A percentile compares a stretch with the other conserved stretches of the same genome.
These are phyloP conservation scores for Corymbia citriodora DNA, from an alignment of 441 rosid genomes.

Conservation along the genomic window DNA sequence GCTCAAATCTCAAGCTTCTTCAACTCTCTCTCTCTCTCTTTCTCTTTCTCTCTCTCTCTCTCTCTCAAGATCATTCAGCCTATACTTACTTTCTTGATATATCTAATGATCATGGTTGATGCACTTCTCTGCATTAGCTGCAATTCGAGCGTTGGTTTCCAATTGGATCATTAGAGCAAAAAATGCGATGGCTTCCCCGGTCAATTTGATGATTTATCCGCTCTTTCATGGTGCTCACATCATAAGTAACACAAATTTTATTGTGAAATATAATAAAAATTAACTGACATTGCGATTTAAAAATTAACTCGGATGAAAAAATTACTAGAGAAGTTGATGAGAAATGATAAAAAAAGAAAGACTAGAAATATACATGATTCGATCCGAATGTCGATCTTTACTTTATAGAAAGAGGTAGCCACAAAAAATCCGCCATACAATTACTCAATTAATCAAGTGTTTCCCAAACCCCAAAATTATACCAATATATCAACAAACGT, in stretches of 20 bases:
- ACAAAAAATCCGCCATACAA: neutral
- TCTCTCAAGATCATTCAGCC: too few relatives aligned
- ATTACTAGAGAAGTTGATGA: neutral
- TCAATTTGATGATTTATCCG: neutral
- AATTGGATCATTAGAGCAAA: neutral
- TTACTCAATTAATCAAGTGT: neutral
- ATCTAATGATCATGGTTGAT: neutral
- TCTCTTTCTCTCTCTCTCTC: too few relatives aligned
- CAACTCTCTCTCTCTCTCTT: neutral
- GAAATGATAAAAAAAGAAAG: neutral
- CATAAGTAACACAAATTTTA: neutral
- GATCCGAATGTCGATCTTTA: accelerated
- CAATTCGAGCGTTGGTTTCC: neutral
- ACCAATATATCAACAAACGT: neutral
- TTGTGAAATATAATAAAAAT: neutral
- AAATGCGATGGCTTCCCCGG: neutral
- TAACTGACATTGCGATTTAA: neutral
- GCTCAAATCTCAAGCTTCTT: neutral
- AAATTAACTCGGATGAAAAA: neutral
- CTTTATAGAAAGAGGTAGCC: neutral
- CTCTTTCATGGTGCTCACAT: neutral
- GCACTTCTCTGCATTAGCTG: neutral
- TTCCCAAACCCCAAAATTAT: neutral
- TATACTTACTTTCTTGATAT: neutral
- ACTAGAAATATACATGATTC: neutral